These are phyloP conservation scores for Lanmaoa pseudosensibilis DNA, from an alignment of 768 basidiomycete species.

Conservation along the genomic window DNA sequence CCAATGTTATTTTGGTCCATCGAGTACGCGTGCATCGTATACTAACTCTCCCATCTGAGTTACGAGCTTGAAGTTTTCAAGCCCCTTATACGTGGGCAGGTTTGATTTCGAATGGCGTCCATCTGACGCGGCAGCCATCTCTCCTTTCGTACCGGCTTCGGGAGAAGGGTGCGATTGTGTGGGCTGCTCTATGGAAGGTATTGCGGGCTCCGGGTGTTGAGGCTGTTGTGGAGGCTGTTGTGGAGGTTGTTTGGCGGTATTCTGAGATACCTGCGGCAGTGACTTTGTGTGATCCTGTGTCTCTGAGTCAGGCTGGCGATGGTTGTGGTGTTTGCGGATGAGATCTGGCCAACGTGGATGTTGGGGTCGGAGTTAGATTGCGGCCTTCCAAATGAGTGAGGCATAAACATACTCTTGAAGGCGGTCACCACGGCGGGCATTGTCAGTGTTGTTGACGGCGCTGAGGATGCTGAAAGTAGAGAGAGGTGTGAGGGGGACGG, in stretches of 20 bases:
- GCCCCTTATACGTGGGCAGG: slow-evolving; percentile 84
- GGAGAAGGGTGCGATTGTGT: slow-evolving; percentile 29
- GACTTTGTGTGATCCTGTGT: slow-evolving; percentile 24
- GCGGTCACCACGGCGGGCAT: slow-evolving; percentile 83
- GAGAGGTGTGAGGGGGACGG: neutral
- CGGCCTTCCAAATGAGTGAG: slow-evolving; percentile 4
- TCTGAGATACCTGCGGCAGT: slow-evolving; percentile 20
- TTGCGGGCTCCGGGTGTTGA: slow-evolving; percentile 38
- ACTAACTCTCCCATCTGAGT: slow-evolving; percentile 95
- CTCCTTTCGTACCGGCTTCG: slow-evolving; percentile 11
- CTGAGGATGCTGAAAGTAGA: neutral
- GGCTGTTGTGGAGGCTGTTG: too few relatives aligned
- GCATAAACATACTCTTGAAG: slow-evolving; percentile 70
- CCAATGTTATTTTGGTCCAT: slow-evolving; percentile 15
- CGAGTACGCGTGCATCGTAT: neutral
- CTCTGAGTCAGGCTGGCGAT: slow-evolving; percentile 41
- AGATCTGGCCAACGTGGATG: slow-evolving; percentile 65
- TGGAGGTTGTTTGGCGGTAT: slow-evolving; percentile 35
- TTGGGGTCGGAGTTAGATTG: slow-evolving; percentile 23
- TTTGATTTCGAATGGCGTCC: slow-evolving; percentile 70
- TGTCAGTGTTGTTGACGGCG: slow-evolving; percentile 11
- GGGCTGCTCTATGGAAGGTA: slow-evolving; percentile 37
- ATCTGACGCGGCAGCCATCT: slow-evolving; percentile 62
- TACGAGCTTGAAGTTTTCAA: slow-evolving; percentile 73
- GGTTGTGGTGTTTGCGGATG: slow-evolving; percentile 73